Percentiles rank a stretch among this genome's conserved stretches.
phyloP scores from a whole-genome alignment of 2,329 filamentous ascomycete species.

The Xylaria sp. region DNA sequence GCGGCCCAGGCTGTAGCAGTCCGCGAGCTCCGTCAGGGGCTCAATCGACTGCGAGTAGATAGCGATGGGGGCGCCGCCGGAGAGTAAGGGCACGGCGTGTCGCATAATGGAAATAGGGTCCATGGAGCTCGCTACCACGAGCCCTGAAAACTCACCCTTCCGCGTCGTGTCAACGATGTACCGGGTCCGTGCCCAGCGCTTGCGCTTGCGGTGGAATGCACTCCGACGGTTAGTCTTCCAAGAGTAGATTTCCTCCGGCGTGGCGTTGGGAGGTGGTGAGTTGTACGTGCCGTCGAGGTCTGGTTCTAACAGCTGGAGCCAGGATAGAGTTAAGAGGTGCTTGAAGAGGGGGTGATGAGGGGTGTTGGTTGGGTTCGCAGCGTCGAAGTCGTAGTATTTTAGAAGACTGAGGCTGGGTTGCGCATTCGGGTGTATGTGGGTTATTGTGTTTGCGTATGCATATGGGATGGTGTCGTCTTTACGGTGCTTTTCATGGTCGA shows the following conservation, averaged over 20 bases:
- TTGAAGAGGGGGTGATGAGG: constrained; percentile 81
- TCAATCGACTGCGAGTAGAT: constrained; percentile 87
- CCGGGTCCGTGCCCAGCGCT: constrained; percentile 79
- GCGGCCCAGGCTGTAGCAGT: constrained; percentile 84
- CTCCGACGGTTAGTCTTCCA: constrained; percentile 87
- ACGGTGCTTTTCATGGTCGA: constrained; percentile 34
- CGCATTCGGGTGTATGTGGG: constrained; percentile 81
- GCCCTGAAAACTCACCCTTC: constrained; percentile 81
- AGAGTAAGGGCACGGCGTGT: constrained; percentile 80
- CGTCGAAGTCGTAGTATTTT: constrained; percentile 89
- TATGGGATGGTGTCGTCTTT: constrained; percentile 69
- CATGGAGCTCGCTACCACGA: constrained; percentile 85
- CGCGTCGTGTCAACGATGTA: constrained; percentile 80
- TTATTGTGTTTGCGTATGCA: constrained; percentile 78
- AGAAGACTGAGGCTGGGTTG: constrained; percentile 90
- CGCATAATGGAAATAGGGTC: constrained; percentile 81
- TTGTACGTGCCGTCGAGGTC: constrained; percentile 78
- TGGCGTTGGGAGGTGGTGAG: constrained; percentile 68
- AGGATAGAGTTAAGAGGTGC: constrained; percentile 85
- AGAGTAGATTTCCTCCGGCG: constrained; percentile 69
- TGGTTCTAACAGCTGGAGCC: constrained; percentile 89
- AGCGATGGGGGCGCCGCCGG: constrained; percentile 84
- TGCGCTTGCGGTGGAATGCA: constrained; percentile 88
- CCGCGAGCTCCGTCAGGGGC: constrained; percentile 78
- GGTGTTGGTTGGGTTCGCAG: constrained; percentile 69